Base-by-base conservation (phyloP, 306 rosid genomes). In the Dryas octopetala region DNA sequence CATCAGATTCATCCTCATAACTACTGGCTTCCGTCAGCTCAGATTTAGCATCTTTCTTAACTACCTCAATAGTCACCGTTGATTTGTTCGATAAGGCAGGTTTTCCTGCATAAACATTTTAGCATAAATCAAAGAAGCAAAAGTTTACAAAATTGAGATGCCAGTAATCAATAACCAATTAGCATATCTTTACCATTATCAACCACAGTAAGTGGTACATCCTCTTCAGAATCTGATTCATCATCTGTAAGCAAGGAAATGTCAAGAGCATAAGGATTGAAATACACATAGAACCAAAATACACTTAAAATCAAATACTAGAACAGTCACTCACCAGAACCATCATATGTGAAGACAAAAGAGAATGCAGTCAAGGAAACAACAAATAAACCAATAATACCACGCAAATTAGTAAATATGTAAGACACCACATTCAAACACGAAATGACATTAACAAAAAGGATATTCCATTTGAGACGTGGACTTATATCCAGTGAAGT, bases 401-500 rank as follows among this genome's bases (percentile, higher is more conserved):
- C 15, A 12, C 14, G 12, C 15, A 26, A 41, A 61, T 14, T 19
- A 8, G 32, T 6, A 41, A 32, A 17, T 11, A 57, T 61, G 15
- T 16, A 81, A 66, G 44, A 13, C 57, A 58, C 48, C 51, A 48
- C 54, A 63, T 76, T 81, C 9, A 74, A 73, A 78, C 15, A 57
- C 9, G 19, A 51, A 63, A 54, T 64, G 50, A 47, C n/a, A 9
- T 46, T 23, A 72, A 62, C 66, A 68, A 58, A 83, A 82, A 91
- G 93, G 89, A 88, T 88, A 91, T 76, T 70, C 71, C 62, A 32
- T 32, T 32, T 32, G 38, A 32, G 50, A 15, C 19, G 12, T 26
- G 9, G 79, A 59, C 74, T 26, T 76, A 70, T 80, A 88, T 82
- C 96, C 96, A 5, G 73, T 67, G 71, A 89, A 83, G 84, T 80